These are phyloP conservation scores for Apophysomyces trapeziformis DNA, from an alignment of 371 early-diverging fungal species.

Conservation along the genomic window DNA sequence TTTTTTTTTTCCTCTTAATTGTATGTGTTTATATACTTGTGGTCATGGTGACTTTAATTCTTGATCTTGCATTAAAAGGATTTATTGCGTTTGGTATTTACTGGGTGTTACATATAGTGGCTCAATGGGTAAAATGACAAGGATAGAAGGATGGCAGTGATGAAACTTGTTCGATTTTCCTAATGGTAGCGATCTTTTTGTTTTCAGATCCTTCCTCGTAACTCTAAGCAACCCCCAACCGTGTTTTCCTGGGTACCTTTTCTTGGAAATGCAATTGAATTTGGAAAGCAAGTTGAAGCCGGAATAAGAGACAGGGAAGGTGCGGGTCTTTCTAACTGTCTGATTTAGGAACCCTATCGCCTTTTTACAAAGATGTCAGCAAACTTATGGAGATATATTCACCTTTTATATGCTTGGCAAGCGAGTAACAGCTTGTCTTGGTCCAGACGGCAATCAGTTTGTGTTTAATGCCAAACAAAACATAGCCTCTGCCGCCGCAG, in stretches of 20 bases:
- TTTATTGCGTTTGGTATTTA: background rate
- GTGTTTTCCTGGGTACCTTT: background rate
- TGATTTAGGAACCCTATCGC: conserved; percentile 72
- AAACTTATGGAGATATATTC: conserved; percentile 89
- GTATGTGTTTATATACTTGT: background rate
- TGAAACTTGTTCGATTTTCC: background rate
- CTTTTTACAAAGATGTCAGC: conserved; percentile 73
- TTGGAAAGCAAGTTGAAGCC: background rate
- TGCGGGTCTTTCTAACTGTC: background rate
- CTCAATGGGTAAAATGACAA: background rate
- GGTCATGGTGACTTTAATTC: background rate
- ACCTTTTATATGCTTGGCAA: conserved; percentile 94
- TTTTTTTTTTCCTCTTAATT: conserved; percentile 1
- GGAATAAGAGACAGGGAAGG: too few relatives aligned
- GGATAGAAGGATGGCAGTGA: background rate
- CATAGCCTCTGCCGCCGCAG: conserved; percentile 91
- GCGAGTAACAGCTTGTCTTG: conserved; percentile 87
- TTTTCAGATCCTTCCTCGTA: too few relatives aligned
- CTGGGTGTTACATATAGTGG: background rate
- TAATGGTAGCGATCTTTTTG: background rate
- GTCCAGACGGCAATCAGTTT: conserved; percentile 94
- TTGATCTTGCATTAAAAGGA: background rate
- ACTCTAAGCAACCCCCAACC: too few relatives aligned
- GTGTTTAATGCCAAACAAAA: conserved; percentile 93
- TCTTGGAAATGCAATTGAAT: background rate